Conservation (phyloP, 306 rosid species). For the Dalbergia oliveri region DNA sequence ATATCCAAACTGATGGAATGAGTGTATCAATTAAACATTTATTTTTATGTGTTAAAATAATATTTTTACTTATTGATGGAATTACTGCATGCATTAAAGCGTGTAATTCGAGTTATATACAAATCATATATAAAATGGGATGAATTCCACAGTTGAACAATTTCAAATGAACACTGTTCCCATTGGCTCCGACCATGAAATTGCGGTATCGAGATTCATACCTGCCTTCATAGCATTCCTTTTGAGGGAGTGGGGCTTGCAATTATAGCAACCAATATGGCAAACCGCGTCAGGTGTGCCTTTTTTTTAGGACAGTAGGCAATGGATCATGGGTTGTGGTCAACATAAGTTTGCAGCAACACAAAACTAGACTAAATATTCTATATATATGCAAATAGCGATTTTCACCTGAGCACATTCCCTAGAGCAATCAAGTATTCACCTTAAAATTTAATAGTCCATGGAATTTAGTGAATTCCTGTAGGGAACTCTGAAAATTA, state of each 20-base stretch:
- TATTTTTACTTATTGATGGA: slow-evolving; percentile 1
- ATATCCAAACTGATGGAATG: too few relatives aligned
- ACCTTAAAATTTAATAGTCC: slow-evolving; percentile 13
- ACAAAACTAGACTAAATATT: background rate
- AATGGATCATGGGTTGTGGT: slow-evolving; percentile 41
- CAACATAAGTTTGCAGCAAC: slow-evolving; percentile 38
- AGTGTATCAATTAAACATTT: too few relatives aligned
- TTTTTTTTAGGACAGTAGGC: slow-evolving; percentile 37
- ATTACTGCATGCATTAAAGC: slow-evolving; percentile 33
- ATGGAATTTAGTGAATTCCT: slow-evolving; percentile 17
- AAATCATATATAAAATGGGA: slow-evolving; percentile 2
- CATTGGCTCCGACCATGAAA: slow-evolving; percentile 59
- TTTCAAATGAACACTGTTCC: slow-evolving; percentile 54
- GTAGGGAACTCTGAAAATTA: slow-evolving; percentile 5
- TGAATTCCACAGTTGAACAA: slow-evolving; percentile 24
- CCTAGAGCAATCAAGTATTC: slow-evolving; percentile 2
- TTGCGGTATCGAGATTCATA: slow-evolving; percentile 67
- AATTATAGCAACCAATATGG: slow-evolving; percentile 36
- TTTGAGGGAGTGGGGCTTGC: slow-evolving; percentile 46
- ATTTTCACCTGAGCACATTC: background rate
- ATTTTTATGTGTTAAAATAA: too few relatives aligned
- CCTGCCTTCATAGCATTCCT: slow-evolving; percentile 42
- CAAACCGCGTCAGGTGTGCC: slow-evolving; percentile 41
- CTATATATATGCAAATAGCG: background rate
- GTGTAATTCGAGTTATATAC: background rate